phyloP scores from a whole-genome alignment of 1,284 basidiomycete genomes.

The Fomitopsis schrenkii region DNA sequence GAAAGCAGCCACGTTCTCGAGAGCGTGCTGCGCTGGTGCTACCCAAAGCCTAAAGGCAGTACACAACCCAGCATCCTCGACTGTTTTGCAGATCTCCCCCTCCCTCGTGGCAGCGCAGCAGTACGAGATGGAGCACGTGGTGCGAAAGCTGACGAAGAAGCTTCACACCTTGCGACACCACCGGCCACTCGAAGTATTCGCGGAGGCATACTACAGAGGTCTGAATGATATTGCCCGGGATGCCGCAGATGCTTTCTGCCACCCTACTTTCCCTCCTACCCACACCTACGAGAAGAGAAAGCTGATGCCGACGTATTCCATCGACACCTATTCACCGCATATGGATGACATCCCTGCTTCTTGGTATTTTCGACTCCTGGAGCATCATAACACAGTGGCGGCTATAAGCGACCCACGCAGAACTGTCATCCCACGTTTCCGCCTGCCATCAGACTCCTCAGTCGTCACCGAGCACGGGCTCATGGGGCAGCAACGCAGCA shows the following conservation, averaged over 20 bases:
- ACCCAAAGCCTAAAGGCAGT: neutral
- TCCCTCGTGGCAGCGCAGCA: neutral
- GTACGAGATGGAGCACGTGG: neutral
- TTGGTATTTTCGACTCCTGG: neutral
- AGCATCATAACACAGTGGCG: neutral
- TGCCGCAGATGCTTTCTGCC: neutral
- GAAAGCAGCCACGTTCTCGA: neutral
- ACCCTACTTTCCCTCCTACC: neutral
- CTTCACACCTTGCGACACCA: too few relatives aligned
- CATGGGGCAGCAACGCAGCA: neutral
- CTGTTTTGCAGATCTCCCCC: neutral
- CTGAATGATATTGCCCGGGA: neutral
- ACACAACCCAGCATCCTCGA: neutral
- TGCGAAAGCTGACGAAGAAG: too few relatives aligned
- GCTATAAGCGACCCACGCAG: neutral
- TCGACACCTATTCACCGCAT: neutral
- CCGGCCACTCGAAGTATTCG: neutral
- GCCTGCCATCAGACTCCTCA: neutral
- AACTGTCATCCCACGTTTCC: neutral
- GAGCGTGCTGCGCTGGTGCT: neutral
- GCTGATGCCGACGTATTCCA: neutral
- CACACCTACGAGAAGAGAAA: neutral
- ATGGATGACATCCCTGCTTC: neutral
- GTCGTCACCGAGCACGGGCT: neutral
- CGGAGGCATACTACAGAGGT: neutral